These are phyloP conservation scores for Pholiota molesta DNA, from an alignment of 768 basidiomycete species.

Conservation along the genomic window DNA sequence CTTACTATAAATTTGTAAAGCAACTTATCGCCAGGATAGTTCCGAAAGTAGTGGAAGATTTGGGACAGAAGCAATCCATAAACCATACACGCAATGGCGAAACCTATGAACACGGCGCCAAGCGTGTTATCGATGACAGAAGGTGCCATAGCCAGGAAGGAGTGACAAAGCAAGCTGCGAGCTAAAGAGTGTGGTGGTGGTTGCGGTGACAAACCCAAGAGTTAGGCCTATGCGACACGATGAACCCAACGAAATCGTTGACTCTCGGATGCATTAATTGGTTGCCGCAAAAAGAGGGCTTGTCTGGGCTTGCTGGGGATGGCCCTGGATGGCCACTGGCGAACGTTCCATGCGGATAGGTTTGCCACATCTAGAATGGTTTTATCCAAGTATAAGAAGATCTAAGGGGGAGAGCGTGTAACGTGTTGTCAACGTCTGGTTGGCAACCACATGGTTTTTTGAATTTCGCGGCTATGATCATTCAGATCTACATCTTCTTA, in stretches of 20 bases:
- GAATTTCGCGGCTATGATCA: neutral
- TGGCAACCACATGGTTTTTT: slow-evolving; percentile 5
- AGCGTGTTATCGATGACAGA: slow-evolving; percentile 49
- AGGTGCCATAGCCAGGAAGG: slow-evolving; percentile 11
- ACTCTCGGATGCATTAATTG: neutral
- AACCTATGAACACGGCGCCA: slow-evolving; percentile 64
- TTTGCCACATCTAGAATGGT: neutral
- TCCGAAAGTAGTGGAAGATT: slow-evolving; percentile 54
- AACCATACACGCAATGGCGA: slow-evolving; percentile 51
- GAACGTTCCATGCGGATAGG: slow-evolving; percentile 6
- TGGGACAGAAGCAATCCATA: slow-evolving; percentile 61
- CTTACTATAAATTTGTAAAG: slow-evolving; percentile 56
- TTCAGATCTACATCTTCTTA: neutral
- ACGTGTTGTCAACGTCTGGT: neutral
- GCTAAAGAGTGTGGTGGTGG: slow-evolving; percentile 15
- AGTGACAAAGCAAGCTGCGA: slow-evolving; percentile 1
- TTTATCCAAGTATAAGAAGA: slow-evolving; percentile 1
- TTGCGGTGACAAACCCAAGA: slow-evolving; percentile 6
- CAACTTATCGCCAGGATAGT: slow-evolving; percentile 55
- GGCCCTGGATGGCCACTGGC: neutral
- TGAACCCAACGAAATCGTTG: neutral
- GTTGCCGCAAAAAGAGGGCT: neutral
- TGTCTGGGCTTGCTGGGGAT: neutral
- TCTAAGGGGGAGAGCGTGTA: neutral
- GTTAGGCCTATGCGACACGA: neutral